These are phyloP conservation scores for Zizania latifolia DNA, from an alignment of 176 grass and related monocot species.

Conservation along the genomic window DNA sequence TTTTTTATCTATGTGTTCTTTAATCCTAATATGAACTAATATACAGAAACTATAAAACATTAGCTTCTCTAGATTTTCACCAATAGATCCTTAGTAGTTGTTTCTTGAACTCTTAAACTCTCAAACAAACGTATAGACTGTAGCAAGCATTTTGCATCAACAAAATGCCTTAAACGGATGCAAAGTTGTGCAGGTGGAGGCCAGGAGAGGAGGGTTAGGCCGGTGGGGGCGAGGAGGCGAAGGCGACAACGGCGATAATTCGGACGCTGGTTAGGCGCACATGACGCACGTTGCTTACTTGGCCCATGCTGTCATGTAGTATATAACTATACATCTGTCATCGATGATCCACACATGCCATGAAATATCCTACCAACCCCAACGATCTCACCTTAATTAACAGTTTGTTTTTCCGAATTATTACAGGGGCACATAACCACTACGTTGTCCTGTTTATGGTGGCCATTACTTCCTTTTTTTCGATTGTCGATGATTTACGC, in stretches of 20 bases:
- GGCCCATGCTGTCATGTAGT: not conserved
- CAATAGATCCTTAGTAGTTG: no score
- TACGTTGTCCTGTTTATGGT: not conserved
- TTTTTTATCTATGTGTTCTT: no score
- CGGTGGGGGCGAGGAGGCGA: not conserved
- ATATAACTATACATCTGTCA: not conserved
- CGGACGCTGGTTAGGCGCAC: constrained; percentile 24
- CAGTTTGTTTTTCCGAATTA: not conserved
- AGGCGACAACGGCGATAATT: not conserved
- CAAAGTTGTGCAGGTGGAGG: not conserved
- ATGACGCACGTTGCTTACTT: not conserved
- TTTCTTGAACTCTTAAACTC: no score
- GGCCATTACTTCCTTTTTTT: not conserved
- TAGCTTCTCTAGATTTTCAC: no score
- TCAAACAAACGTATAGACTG: no score
- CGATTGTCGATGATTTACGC: no score
- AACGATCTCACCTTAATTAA: not conserved
- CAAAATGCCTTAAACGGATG: no score
- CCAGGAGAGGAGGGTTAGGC: not conserved
- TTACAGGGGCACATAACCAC: not conserved
- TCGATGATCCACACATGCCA: not conserved
- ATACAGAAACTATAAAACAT: no score
- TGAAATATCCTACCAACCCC: not conserved
- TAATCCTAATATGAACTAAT: no score
- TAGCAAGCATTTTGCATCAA: no score